Evolutionary conservation across 257 asterid species (phyloP).

Genomic region (Apocynum venetum): DNA sequence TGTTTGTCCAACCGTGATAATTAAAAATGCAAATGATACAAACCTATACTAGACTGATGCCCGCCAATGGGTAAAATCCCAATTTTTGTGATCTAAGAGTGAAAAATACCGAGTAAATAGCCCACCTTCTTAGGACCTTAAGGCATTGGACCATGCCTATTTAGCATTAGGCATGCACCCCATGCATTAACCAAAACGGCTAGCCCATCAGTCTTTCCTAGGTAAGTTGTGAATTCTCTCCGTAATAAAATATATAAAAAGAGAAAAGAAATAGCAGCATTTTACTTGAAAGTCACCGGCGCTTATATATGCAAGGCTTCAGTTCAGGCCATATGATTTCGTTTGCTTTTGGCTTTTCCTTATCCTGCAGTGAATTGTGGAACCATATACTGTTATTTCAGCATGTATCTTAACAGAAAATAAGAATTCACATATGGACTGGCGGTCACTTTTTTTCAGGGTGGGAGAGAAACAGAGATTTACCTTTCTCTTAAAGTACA

Average conservation of each 20-base stretch:
- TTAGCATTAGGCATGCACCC: neutral
- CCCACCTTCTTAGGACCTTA: neutral
- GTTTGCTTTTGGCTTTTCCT: constrained; percentile 31
- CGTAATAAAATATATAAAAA: too few species aligned
- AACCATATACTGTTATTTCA: neutral
- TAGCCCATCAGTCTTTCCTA: too few species aligned
- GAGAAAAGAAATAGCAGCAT: neutral
- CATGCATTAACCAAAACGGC: too few species aligned
- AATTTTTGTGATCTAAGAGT: too few species aligned
- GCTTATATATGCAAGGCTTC: constrained; percentile 85
- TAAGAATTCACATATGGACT: neutral
- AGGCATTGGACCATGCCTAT: neutral
- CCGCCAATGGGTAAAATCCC: neutral
- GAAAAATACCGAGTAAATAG: neutral
- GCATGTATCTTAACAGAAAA: neutral
- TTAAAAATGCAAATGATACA: neutral
- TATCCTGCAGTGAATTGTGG: constrained; percentile 36
- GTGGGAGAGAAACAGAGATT: neutral
- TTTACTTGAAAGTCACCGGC: constrained; percentile 36
- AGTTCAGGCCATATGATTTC: constrained; percentile 68
- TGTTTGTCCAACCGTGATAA: neutral
- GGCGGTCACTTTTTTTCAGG: too few species aligned
- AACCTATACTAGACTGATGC: neutral
- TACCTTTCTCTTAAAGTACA: constrained; percentile 81
- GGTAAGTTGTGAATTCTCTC: too few species aligned